phyloP scores from a whole-genome alignment of 2,329 filamentous ascomycete genomes.

The Verticillium albo-atrum region DNA sequence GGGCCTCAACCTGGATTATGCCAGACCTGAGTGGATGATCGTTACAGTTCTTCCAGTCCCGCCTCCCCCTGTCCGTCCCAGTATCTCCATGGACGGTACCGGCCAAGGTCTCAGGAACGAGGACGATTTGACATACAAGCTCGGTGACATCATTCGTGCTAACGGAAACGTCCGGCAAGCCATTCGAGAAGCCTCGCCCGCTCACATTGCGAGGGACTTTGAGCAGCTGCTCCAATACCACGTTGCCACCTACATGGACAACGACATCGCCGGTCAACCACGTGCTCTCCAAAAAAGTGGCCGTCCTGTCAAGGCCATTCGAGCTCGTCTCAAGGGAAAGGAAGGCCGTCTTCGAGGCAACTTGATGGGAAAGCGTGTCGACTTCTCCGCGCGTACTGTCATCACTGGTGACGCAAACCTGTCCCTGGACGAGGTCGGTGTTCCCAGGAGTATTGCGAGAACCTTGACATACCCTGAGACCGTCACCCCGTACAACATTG shows the following conservation, averaged over 20 bases:
- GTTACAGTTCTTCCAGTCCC: slow-evolving; percentile 92
- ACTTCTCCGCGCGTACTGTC: slow-evolving; percentile 98
- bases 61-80: slow-evolving; percentile 90
- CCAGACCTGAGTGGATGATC: slow-evolving; percentile 97
- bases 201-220: slow-evolving; percentile 88
- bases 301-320: slow-evolving; percentile 92
- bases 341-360: slow-evolving; percentile 97
- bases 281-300: slow-evolving; percentile 96
- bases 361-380: slow-evolving; percentile 98
- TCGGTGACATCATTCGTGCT: slow-evolving; percentile 96
- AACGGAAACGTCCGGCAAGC: slow-evolving; percentile 93
- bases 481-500: slow-evolving; percentile 96
- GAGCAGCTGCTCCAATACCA: slow-evolving; percentile 93
- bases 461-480: slow-evolving; percentile 96
- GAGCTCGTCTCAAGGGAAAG: slow-evolving; percentile 96
- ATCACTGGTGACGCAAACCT: slow-evolving; percentile 98
- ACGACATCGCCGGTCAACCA: slow-evolving; percentile 93
- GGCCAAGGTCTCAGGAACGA: slow-evolving; percentile 90
- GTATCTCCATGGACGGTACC: slow-evolving; percentile 94
- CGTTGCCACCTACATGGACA: slow-evolving; percentile 99
- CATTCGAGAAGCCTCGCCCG: slow-evolving; percentile 84
- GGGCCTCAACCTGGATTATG: slow-evolving; percentile 91
- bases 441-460: slow-evolving; percentile 87
- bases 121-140: slow-evolving; percentile 98
- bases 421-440: slow-evolving; percentile 94